Evolutionary conservation across 192 early-diverging fungal genomes (phyloP).

Genomic region (Chytriomyces sp.): DNA sequence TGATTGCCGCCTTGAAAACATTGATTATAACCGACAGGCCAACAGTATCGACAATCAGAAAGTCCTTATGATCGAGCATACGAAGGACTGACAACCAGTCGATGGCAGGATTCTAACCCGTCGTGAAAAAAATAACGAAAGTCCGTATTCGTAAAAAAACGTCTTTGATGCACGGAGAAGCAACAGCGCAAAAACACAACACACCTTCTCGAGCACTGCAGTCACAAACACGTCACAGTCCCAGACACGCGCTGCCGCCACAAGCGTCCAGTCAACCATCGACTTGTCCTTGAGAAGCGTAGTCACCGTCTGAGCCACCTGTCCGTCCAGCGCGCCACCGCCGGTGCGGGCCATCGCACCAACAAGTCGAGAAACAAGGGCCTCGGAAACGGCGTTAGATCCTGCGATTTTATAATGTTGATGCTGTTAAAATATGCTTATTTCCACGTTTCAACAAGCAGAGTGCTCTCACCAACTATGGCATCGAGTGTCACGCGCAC

Average conservation of each 20-base stretch:
- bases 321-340: slow-evolving; percentile 41
- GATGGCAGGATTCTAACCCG: slow-evolving; percentile 50
- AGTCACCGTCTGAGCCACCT: slow-evolving; percentile 39
- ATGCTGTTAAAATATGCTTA: too few species aligned
- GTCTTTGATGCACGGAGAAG: too few species aligned
- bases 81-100: slow-evolving; percentile 72
- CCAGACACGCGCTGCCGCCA: slow-evolving; percentile 50
- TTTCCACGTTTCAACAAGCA: not conserved
- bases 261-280: not conserved
- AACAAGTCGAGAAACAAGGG: slow-evolving; percentile 61
- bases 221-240: slow-evolving; percentile 67
- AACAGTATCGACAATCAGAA: slow-evolving; percentile 58
- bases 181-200: slow-evolving; percentile 7
- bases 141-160: not conserved
- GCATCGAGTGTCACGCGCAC: not conserved
- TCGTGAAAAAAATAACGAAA: slow-evolving; percentile 16
- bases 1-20: slow-evolving; percentile 61
- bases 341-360: slow-evolving; percentile 68
- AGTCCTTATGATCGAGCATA: slow-evolving; percentile 67
- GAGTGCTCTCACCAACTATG: not conserved
- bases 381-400: slow-evolving; percentile 8
- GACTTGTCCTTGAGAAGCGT: slow-evolving; percentile 35
- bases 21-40: slow-evolving; percentile 67
- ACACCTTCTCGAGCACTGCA: slow-evolving; percentile 60
- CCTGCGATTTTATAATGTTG: too few species aligned